A percentile compares a stretch with the other conserved stretches of the same genome.
Evolutionary conservation across 2,329 filamentous ascomycete genomes (phyloP).

Genomic region (Paecilomyces sp.): DNA sequence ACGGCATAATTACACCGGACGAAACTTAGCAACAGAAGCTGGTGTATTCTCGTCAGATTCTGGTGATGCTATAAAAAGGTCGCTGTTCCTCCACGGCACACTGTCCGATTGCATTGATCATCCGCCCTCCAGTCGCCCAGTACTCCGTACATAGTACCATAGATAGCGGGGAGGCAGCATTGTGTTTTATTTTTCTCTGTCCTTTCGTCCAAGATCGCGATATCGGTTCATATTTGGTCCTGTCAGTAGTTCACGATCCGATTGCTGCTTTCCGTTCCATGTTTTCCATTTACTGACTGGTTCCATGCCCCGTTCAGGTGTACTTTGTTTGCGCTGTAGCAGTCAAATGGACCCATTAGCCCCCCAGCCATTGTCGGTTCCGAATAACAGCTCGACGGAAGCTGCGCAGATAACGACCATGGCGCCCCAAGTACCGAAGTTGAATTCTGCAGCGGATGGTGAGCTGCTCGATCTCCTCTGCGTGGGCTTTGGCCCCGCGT

Average conservation of each 20-base stretch:
- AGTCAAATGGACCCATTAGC: background rate
- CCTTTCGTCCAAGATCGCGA: background rate
- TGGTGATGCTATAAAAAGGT: background rate
- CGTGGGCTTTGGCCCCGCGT: slow-evolving; percentile 88
- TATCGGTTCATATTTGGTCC: background rate
- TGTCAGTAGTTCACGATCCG: background rate
- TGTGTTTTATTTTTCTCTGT: background rate
- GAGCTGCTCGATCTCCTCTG: slow-evolving; percentile 79
- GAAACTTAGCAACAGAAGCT: background rate
- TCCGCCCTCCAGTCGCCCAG: background rate
- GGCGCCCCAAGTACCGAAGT: background rate
- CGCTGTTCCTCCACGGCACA: background rate
- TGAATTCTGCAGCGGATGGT: slow-evolving; percentile 28
- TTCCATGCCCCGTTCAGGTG: background rate
- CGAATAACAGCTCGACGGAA: slow-evolving; percentile 8
- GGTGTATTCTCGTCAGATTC: background rate
- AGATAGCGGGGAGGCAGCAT: background rate
- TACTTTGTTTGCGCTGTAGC: background rate
- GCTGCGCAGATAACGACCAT: background rate
- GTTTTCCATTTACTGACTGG: background rate
- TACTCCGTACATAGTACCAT: background rate
- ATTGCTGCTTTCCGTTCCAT: background rate
- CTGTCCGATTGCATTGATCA: background rate
- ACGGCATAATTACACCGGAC: background rate
- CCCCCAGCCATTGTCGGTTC: background rate